phyloP scores from a whole-genome alignment of 257 asterid species.

The Solanum lycopersicoides region DNA sequence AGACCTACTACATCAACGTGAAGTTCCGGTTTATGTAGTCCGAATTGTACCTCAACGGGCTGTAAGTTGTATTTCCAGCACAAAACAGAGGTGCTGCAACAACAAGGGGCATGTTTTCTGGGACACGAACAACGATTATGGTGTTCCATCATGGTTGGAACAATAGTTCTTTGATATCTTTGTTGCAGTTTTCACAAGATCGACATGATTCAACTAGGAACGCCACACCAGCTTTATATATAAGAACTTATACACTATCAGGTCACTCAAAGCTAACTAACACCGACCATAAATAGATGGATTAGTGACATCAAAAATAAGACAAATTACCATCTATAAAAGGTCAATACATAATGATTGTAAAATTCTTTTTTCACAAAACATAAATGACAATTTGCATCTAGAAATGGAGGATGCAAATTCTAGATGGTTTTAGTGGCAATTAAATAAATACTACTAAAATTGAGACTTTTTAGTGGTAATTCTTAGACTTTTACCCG shows the following conservation, averaged over 20 bases:
- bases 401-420: too few species aligned
- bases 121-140: background rate
- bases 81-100: background rate
- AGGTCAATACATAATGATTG: too few species aligned
- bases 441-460: too few species aligned
- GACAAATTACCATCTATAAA: too few species aligned
- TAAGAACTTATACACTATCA: background rate
- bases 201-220: conserved; percentile 27
- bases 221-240: conserved; percentile 6
- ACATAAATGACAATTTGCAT: too few species aligned
- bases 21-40: background rate
- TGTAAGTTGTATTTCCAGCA: conserved; percentile 1
- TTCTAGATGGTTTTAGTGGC: too few species aligned
- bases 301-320: background rate
- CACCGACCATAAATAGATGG: background rate
- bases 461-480: background rate
- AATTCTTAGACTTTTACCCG: too few species aligned
- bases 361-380: too few species aligned
- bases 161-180: conserved; percentile 14
- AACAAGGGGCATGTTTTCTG: background rate
- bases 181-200: conserved; percentile 15
- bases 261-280: background rate
- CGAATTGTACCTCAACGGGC: background rate
- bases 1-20: conserved; percentile 5
- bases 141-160: too few species aligned